Evolutionary conservation across 441 rosid species (phyloP), one percentile per base, ranked within the genome.

Genomic region (Capsella rubella): DNA sequence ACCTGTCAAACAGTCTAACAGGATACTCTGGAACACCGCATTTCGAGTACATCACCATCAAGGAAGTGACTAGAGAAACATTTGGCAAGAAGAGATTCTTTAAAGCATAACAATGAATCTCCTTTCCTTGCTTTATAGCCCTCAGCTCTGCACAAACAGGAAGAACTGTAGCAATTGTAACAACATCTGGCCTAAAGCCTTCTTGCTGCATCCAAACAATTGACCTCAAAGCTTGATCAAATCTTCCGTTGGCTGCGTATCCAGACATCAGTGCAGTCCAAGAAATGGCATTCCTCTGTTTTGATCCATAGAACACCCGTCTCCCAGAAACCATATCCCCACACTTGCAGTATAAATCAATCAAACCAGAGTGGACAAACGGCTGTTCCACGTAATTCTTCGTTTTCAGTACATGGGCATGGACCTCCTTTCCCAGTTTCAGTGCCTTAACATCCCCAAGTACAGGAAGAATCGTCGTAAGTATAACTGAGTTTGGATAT

Each of bases 181-280:
- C 91, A 8, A 87, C 84, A 31, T 91, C 97, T 11, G 98, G 97
- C 82, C 34, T 80, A 61, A 77, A 85, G 3, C 95, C 91, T 79
- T 93, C 97, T 69, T 90, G 98, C 81, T 93, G 97, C 98, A 93
- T 93, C 98, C 98, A 93, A 14, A 84, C 83, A 64, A 88, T 76
- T 3, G 93, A 88, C 78, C 90, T 89, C 84, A 93, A 74, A 46
- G 98, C 97, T 80, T 91, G 97, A 56, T 89, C 93, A 2, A 80
- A 77, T 75, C 91, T 85, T 65, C 96, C 90, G 34, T 90, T 91
- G 1, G 89, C 84, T 50, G 80, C 86, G 42, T 90, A 91, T 46
- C 98, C 96, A n/a, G 96, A 88, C 83, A 90, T 90, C 81, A 93
- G 53, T 15, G 95, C 96, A 4, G 98, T 93, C 97, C 97, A 93